phyloP scores from a whole-genome alignment of 2,329 filamentous ascomycete genomes.

The Penicillium thymicola region DNA sequence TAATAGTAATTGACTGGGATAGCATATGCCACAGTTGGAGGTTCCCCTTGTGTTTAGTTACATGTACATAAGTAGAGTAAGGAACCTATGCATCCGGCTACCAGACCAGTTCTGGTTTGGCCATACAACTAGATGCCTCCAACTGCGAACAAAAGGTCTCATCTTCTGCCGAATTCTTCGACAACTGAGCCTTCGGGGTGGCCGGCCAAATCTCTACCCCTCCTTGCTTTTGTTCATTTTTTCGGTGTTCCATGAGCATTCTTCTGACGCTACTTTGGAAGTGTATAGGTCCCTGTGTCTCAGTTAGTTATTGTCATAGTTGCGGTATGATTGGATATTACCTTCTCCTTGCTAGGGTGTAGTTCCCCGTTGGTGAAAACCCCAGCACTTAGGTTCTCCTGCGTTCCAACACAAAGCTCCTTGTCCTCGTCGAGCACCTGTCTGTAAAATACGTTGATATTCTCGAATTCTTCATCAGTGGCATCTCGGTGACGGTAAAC shows the following conservation, averaged over 20 bases:
- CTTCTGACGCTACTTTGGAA: constrained; percentile 53
- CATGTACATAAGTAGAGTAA: background rate
- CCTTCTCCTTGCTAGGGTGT: constrained; percentile 59
- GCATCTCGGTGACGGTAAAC: constrained; percentile 60
- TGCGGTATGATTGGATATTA: background rate
- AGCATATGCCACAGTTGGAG: too few species aligned
- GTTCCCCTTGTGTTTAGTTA: background rate
- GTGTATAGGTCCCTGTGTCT: constrained; percentile 42
- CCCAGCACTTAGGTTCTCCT: constrained; percentile 58
- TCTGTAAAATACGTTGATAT: constrained; percentile 59
- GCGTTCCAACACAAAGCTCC: constrained; percentile 56
- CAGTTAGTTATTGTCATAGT: constrained; percentile 11
- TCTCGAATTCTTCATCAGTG: constrained; percentile 55
- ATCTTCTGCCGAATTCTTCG: constrained; percentile 12
- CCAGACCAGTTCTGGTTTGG: constrained; percentile 15
- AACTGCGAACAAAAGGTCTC: constrained; percentile 18
- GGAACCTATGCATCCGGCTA: background rate
- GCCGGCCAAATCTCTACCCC: constrained; percentile 53
- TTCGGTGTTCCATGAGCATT: constrained; percentile 46
- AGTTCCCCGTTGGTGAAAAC: constrained; percentile 62
- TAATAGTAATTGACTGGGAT: background rate
- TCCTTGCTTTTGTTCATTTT: constrained; percentile 43
- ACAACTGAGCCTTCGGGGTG: background rate
- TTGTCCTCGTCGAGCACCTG: constrained; percentile 63
- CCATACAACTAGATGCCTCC: constrained; percentile 14